phyloP scores from a whole-genome alignment of 306 rosid genomes.

The Pyrus communis region DNA sequence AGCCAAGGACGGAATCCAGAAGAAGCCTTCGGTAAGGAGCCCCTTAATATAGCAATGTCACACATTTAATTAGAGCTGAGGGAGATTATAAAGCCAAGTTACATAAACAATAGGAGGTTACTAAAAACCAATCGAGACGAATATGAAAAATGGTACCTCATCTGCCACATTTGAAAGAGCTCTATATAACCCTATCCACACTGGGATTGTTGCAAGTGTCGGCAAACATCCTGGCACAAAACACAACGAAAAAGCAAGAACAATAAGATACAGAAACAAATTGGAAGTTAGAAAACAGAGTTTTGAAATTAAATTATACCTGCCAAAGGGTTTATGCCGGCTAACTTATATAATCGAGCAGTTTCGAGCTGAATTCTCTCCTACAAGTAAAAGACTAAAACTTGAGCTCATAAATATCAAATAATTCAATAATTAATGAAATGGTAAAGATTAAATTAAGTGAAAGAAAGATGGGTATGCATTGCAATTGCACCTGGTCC shows the following conservation, averaged over 20 bases:
- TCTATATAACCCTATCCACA: conserved; percentile 93
- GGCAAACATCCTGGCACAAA: conserved; percentile 71
- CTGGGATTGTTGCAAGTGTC: conserved; percentile 84
- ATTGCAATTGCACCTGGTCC: conserved; percentile 49
- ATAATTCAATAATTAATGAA: not conserved
- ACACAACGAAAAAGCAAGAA: not conserved
- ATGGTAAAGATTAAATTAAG: not conserved
- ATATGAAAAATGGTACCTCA: conserved; percentile 39
- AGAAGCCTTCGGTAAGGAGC: conserved; percentile 92
- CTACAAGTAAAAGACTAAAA: conserved; percentile 40
- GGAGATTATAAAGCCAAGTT: not conserved
- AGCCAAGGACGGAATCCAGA: conserved; percentile 98
- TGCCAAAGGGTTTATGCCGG: conserved; percentile 91
- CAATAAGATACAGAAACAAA: not conserved
- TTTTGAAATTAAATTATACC: conserved; percentile 35
- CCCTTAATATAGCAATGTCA: conserved; percentile 46
- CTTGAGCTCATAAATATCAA: not conserved
- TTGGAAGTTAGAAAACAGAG: not conserved
- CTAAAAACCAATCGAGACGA: not conserved
- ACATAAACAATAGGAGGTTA: conserved; percentile 9
- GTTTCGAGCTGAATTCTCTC: conserved; percentile 93
- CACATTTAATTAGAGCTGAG: conserved; percentile 18
- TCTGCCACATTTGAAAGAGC: conserved; percentile 97
- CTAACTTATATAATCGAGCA: conserved; percentile 83
- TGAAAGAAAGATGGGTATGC: not conserved